A percentile compares a stretch with the other conserved stretches of the same genome.
These are phyloP conservation scores for Boletales sp. DNA, from an alignment of 768 basidiomycete species.

Conservation along the genomic window DNA sequence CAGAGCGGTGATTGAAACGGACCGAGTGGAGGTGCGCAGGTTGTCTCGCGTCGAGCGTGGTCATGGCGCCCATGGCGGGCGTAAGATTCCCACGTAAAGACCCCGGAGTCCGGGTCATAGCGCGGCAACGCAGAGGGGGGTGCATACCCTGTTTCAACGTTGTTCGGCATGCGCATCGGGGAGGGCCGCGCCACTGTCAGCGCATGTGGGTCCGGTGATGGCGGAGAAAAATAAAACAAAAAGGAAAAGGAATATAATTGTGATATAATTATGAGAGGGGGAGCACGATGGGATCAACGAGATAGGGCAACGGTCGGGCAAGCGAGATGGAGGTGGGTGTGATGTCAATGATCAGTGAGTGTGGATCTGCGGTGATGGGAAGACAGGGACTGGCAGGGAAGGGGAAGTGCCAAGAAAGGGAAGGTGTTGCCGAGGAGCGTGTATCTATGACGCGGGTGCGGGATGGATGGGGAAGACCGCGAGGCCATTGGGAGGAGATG, in stretches of 20 bases:
- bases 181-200: conserved; percentile 1
- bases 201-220: neutral
- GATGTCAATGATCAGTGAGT: conserved; percentile 16
- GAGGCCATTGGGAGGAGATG: neutral
- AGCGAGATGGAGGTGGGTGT: conserved; percentile 2
- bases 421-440: neutral
- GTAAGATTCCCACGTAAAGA: neutral
- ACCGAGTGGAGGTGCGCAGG: neutral
- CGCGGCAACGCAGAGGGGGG: neutral
- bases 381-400: neutral
- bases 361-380: conserved; percentile 15
- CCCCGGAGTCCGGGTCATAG: conserved; percentile 5
- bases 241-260: neutral
- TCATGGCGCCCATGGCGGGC: neutral
- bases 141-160: neutral
- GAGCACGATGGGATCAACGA: neutral
- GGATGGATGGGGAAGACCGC: neutral
- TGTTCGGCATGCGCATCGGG: neutral
- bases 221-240: neutral
- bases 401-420: too few relatives aligned
- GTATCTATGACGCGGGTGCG: conserved; percentile 14
- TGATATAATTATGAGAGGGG: neutral
- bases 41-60: neutral
- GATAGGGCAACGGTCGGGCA: neutral
- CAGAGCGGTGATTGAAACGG: conserved; percentile 8